Evolutionary conservation across 164 flowering plant species (phyloP).

Genomic region (Vitis rupestris): DNA sequence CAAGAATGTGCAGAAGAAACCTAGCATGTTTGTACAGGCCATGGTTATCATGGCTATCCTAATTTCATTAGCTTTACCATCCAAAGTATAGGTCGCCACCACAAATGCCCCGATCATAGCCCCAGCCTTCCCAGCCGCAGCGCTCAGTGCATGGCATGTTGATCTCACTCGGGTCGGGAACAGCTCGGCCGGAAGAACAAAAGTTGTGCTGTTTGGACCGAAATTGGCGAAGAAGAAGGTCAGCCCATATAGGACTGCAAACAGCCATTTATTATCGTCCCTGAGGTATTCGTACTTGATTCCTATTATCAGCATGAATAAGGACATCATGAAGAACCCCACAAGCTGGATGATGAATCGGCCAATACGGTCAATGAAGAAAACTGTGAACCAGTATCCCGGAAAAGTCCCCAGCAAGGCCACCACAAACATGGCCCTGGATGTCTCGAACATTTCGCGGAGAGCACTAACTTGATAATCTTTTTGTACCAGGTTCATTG

Average conservation of each 20-base stretch:
- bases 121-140: constrained; percentile 62
- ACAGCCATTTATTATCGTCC: constrained; percentile 12
- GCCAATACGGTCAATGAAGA: constrained; percentile 39
- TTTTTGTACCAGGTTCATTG: constrained; percentile 19
- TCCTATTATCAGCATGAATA: constrained; percentile 40
- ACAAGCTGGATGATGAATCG: constrained; percentile 37
- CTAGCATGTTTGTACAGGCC: constrained; percentile 46
- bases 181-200: constrained; percentile 58
- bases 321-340: constrained; percentile 50
- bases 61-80: constrained; percentile 6
- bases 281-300: constrained; percentile 39
- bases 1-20: constrained; percentile 51
- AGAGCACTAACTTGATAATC: constrained; percentile 26
- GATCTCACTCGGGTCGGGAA: constrained; percentile 57
- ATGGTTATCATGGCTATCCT: constrained; percentile 37
- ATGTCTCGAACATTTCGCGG: constrained; percentile 33
- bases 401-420: constrained; percentile 47
- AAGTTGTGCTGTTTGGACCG: constrained; percentile 60
- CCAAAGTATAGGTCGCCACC: constrained; percentile 37
- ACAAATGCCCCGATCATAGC: constrained; percentile 51
- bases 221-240: constrained; percentile 64
- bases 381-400: constrained; percentile 56
- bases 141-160: constrained; percentile 59
- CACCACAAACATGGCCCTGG: constrained; percentile 40
- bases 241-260: constrained; percentile 41